Evolutionary conservation across 768 basidiomycete genomes (phyloP).

Genomic region (Cystofilobasidium ferigula): DNA sequence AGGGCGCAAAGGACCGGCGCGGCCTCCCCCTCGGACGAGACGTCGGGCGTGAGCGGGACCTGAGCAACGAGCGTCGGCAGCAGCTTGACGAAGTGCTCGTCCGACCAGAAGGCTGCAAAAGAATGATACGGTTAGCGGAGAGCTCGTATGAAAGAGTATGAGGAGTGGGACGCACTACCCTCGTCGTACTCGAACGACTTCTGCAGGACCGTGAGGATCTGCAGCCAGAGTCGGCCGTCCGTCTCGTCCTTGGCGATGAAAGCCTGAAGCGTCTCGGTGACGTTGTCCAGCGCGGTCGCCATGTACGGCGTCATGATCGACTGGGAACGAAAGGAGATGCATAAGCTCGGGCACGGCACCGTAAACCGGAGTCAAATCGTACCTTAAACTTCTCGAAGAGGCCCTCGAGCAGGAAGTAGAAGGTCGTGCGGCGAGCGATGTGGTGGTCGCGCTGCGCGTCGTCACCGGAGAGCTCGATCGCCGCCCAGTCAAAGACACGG

Average conservation of each 20-base stretch:
- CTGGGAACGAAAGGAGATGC: constrained; percentile 39
- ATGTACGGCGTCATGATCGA: constrained; percentile 85
- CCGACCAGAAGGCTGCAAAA: constrained; percentile 71
- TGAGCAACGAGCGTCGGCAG: constrained; percentile 55
- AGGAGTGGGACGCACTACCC: constrained; percentile 48
- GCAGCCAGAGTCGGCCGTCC: constrained; percentile 51
- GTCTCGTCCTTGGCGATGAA: constrained; percentile 40
- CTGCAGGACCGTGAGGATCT: constrained; percentile 51
- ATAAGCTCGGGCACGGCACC: too few species aligned
- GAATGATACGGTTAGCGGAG: background rate
- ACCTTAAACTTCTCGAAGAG: constrained; percentile 85
- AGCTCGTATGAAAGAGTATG: background rate
- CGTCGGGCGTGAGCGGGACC: constrained; percentile 35
- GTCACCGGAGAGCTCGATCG: constrained; percentile 43
- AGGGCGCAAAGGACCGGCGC: constrained; percentile 26
- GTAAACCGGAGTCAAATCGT: constrained; percentile 28
- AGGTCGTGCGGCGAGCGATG: constrained; percentile 51
- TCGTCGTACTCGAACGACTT: constrained; percentile 70
- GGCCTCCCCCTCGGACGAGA: constrained; percentile 13
- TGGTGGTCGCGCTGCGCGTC: constrained; percentile 32
- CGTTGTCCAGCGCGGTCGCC: constrained; percentile 58
- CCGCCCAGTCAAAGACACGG: constrained; percentile 89
- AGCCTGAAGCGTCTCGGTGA: constrained; percentile 51
- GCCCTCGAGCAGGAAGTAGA: constrained; percentile 60
- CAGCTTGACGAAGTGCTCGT: constrained; percentile 61